Evolutionary conservation across 2,329 filamentous ascomycete genomes (phyloP).

Genomic region (Phaeophleospora eucalypticola): DNA sequence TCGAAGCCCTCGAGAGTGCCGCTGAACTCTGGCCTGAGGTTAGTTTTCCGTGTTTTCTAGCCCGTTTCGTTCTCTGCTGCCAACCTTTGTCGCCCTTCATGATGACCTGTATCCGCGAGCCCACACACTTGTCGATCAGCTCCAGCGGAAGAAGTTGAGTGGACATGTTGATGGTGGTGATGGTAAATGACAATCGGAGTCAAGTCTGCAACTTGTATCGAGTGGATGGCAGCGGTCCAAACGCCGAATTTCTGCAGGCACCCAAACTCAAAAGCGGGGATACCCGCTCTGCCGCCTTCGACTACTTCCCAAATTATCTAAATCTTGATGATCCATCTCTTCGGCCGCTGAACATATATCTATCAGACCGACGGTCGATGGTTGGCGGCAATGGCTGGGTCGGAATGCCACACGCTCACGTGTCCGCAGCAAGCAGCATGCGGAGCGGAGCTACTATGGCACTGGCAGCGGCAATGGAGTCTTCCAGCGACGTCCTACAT

Average conservation of each 20-base stretch:
- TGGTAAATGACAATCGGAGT: too few species aligned
- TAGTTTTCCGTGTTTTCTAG: background rate
- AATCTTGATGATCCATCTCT: background rate
- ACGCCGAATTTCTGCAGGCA: background rate
- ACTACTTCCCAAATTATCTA: too few species aligned
- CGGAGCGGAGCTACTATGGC: background rate
- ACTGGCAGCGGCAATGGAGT: background rate
- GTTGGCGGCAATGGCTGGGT: constrained; percentile 2
- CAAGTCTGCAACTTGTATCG: too few species aligned
- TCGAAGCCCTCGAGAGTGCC: constrained; percentile 94
- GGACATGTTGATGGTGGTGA: constrained; percentile 19
- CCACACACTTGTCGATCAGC: constrained; percentile 98
- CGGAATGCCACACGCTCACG: background rate
- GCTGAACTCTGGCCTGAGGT: constrained; percentile 71
- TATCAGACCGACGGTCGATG: background rate
- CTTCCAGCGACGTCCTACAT: background rate
- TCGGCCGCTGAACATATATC: background rate
- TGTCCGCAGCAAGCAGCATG: background rate
- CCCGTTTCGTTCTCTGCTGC: constrained; percentile 14
- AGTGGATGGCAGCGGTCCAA: background rate
- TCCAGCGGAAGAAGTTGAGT: constrained; percentile 51
- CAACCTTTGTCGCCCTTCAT: constrained; percentile 99
- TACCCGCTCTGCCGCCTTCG: constrained; percentile 2
- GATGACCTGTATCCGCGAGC: constrained; percentile 95
- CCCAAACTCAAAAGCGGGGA: background rate